A percentile compares a stretch with the other conserved stretches of the same genome.
phyloP scores from a whole-genome alignment of 768 basidiomycete species.

The Lactarius pseudohatsudake region DNA sequence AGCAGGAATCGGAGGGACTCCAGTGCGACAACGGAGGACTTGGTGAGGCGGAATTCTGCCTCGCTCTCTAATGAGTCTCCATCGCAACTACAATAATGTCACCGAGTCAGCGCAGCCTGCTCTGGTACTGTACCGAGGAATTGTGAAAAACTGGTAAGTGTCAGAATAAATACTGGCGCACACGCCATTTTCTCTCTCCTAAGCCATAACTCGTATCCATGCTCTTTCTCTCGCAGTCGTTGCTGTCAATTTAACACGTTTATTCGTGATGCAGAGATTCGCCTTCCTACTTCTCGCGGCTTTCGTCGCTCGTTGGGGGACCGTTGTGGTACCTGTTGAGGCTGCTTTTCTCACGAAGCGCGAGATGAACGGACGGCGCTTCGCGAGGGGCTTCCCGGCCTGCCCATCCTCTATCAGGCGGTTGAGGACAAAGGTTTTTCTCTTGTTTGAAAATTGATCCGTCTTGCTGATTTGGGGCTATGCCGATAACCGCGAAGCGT shows the following conservation, averaged over 20 bases:
- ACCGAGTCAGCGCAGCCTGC: too few species aligned
- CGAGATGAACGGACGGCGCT: not conserved
- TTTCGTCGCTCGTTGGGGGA: not conserved
- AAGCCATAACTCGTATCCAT: not conserved
- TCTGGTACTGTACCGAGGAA: too few species aligned
- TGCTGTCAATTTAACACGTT: not conserved
- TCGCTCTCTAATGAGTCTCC: too few species aligned
- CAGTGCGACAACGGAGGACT: too few species aligned
- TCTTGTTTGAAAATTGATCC: not conserved
- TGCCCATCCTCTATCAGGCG: not conserved
- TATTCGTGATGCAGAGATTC: conserved; percentile 1
- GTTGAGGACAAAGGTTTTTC: not conserved
- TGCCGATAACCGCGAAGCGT: not conserved
- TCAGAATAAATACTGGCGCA: not conserved
- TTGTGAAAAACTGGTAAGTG: not conserved
- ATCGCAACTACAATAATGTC: not conserved
- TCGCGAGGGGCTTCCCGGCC: not conserved
- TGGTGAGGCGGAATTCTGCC: not conserved
- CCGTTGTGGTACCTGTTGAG: not conserved
- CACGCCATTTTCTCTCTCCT: not conserved
- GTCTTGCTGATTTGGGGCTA: not conserved
- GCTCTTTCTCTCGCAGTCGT: not conserved
- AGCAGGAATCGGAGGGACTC: too few species aligned
- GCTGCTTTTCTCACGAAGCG: not conserved
- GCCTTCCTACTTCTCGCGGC: not conserved